Evolutionary conservation across 768 basidiomycete species (phyloP), one percentile per base, ranked within the genome.

Genomic region (Suillus paluster): DNA sequence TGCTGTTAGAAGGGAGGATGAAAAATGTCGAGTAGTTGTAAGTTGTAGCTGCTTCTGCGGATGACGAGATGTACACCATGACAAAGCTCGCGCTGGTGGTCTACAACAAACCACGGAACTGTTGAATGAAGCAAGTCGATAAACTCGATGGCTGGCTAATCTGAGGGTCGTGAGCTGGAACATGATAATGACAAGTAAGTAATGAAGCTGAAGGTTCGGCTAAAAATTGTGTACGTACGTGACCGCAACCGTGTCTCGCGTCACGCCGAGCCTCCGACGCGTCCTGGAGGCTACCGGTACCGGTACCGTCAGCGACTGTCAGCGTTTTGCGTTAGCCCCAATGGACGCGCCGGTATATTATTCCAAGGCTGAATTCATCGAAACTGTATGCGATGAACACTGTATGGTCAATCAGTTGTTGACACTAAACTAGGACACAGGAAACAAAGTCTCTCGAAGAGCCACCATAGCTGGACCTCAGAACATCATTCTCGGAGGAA

Each of bases 401-500:
- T 15, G 56, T 25, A 14, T 23, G 38, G 9, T 53, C 57, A 17
- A 59, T 23, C 27, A 41, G 42, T 30, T 34, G 56, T 55, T 54
- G 59, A 70, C 61, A 45, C 23, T 33, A 49, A 48, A 36, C 63
- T 74, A 95, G 94, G 95, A 96, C 73, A 96, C 94, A 64, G 94
- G 94, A 49, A 97, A 99, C 81, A 97, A 97, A 76, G 96, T 98
- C 48, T 96, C 94, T 44, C 86, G 94, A 61, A 87, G 92, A 64
- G 94, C 95, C 19, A 90, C 89, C 30, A 97, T 98, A 70, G 87
- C 90, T 60, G 97, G 97, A 1, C 92, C 95, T 12, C 91, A 95
- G 75, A 98, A 97, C 74, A 99, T 99, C 73, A 94, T 98, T 64
- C 87, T 99, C 15, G 95, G 94, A 44, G 97, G 97, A 50, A 97